These are phyloP conservation scores for Neopestalotiopsis clavispora DNA, from an alignment of 2,329 filamentous ascomycete species.

Conservation along the genomic window DNA sequence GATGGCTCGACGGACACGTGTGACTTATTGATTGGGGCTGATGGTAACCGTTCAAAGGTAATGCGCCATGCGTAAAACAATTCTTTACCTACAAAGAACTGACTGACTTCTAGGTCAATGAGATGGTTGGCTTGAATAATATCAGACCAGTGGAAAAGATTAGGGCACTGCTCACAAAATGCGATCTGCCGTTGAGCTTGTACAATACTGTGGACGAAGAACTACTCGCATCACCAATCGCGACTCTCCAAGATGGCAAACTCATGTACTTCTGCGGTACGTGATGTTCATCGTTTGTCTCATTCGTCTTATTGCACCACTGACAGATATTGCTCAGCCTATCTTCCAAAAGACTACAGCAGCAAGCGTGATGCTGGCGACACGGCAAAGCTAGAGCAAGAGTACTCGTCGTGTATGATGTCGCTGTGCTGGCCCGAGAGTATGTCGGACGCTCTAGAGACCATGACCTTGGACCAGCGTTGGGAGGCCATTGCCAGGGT, in stretches of 20 bases:
- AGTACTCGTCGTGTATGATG: slow-evolving; percentile 3
- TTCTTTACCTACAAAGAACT: not conserved
- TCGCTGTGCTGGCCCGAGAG: slow-evolving; percentile 6
- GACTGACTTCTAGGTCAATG: not conserved
- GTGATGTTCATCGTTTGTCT: not conserved
- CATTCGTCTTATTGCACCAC: not conserved
- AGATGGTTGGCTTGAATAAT: slow-evolving; percentile 6
- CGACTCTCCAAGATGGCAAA: slow-evolving; percentile 9
- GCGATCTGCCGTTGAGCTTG: slow-evolving; percentile 1
- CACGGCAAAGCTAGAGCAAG: not conserved
- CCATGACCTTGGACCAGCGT: slow-evolving; percentile 2
- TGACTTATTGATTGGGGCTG: slow-evolving; percentile 26
- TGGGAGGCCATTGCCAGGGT: not conserved
- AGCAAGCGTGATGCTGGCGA: not conserved
- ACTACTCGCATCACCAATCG: slow-evolving; percentile 3
- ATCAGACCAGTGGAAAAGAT: not conserved
- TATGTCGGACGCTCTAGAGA: not conserved
- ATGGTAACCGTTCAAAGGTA: slow-evolving; percentile 20
- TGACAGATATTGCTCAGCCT: not conserved
- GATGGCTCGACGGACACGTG: slow-evolving; percentile 23
- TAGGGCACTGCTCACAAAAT: slow-evolving; percentile 5
- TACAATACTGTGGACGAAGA: slow-evolving; percentile 10
- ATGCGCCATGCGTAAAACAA: not conserved
- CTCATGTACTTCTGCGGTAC: slow-evolving; percentile 12
- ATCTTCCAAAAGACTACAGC: slow-evolving; percentile 6